Evolutionary conservation across 176 grass and related monocot genomes (phyloP).

Genomic region (Leersia perrieri): DNA sequence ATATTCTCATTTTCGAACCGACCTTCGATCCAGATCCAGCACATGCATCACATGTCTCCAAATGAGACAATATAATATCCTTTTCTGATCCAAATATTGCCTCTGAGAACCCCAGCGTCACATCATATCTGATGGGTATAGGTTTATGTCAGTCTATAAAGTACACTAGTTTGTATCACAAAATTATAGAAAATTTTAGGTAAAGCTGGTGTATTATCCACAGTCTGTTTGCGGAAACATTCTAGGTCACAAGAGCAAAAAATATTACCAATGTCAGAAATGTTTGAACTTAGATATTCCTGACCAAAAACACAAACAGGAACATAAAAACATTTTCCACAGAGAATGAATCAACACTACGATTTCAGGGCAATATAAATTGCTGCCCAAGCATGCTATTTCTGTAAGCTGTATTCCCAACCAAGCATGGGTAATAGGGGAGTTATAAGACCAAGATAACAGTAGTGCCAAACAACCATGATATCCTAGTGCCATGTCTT

Average conservation of each 20-base stretch:
- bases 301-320: neutral
- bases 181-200: neutral
- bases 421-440: neutral
- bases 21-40: slow-evolving; percentile 84
- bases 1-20: slow-evolving; percentile 87
- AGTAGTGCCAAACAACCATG: neutral
- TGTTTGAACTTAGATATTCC: slow-evolving; percentile 9
- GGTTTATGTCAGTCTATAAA: slow-evolving; percentile 35
- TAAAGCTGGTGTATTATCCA: neutral
- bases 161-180: slow-evolving; percentile 17
- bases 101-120: slow-evolving; percentile 86
- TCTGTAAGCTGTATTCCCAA: neutral
- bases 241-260: neutral
- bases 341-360: neutral
- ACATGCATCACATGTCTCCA: slow-evolving; percentile 90
- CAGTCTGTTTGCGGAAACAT: neutral
- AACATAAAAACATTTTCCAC: neutral
- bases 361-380: slow-evolving; percentile 1
- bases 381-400: neutral
- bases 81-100: slow-evolving; percentile 95
- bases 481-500: neutral
- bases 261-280: neutral
- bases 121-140: slow-evolving; percentile 71
- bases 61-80: slow-evolving; percentile 93
- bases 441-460: neutral